Evolutionary conservation across 2,329 filamentous ascomycete genomes (phyloP), one percentile per base, ranked within the genome.

Genomic region (Mollisiaceae sp.): DNA sequence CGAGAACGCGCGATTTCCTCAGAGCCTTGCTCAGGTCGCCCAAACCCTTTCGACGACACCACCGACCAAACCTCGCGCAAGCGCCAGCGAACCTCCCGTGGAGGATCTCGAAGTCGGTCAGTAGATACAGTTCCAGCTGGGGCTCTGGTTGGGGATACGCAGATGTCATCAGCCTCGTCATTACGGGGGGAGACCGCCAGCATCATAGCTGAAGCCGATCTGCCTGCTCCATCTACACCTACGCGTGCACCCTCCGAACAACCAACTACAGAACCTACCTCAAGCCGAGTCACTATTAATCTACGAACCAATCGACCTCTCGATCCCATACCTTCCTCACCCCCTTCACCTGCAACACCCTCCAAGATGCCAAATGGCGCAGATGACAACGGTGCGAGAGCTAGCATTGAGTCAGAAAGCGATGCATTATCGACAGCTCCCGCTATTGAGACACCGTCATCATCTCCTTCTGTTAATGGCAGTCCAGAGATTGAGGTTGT

Each of bases 21-120:
- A 78, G 87, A 90, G 80, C 84, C 85, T 76, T 83, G 82, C 77
- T 85, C 86, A 73, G 86, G 84, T 71, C 84, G 87, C 68, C 85
- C 85, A 60, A 89, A 89, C 70, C 87, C 87, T 47, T 89, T 89
- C 75, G 82, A 88, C 78, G 86, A 88, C 77, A 47, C 56, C 50
- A 80, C 78, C 74, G 83, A 86, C 35, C 65, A 69, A 52, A 70
- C 73, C 39, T 70, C 86, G 63, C 82, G 87, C 70, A 90, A 90
- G 77, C 85, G 87, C 60, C 86, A 85, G 68, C 84, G 87, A 70
- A 87, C 86, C 36, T 89, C 86, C 15, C 78, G 82, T 60, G 83
- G 83, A 63, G 82, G 79, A 64, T 88, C 86, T 32, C 81, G 83
- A 65, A 85, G 83, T 72, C 78, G 78, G 65, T 87, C 86, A 22